Base-by-base conservation (phyloP, 805 yeast genomes). In the Starmera amethionina region DNA sequence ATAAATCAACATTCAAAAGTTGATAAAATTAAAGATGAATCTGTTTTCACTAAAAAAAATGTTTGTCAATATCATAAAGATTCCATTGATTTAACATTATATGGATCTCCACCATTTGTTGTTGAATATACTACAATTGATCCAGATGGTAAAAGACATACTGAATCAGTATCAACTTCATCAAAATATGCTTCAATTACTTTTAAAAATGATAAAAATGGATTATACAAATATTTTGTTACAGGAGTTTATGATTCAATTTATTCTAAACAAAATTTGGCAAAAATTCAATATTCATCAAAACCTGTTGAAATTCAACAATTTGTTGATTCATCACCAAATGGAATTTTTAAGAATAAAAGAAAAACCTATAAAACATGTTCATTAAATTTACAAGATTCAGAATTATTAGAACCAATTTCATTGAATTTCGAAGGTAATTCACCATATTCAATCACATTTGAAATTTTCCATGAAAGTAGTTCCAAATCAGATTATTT, bases 81-180 rank as follows among this genome's bases (percentile, higher is more conserved):
- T 40, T 61, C 69, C 2, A 54, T 75, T 29, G 80, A 73, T 40
- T 45, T 83, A 30, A 55, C 67, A 2, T 56, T 82, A 30, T 61
- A 60, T 32, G 90, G 87, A 2, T 59, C 72, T 6, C 67, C 79
- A 1, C 89, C 90, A 19, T 86, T 86, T 47, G 59, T 72, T n/a
- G 62, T 88, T 22, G 77, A 74, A 32, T 86, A 87, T 55, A 72
- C 75, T n/a, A 59, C 82, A 13, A 62, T 62, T 25, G 60, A 68
- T 32, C 89, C 93, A 7, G 65, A 62, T 50, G 86, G 86, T 1
- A 58, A 55, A 39, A 55, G 46, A 43, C 46, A 50, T 19, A 54
- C 46, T 47, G 66, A 64, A 38, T 51, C 57, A 8, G 50, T 73
- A 22, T 77, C 75, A 38, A 73, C 77, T 7, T 69, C 77, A 1